Percentiles rank a stretch among this genome's conserved stretches.
Conservation (phyloP, 1,284 basidiomycete genomes). For the Irpex rosettiformis region DNA sequence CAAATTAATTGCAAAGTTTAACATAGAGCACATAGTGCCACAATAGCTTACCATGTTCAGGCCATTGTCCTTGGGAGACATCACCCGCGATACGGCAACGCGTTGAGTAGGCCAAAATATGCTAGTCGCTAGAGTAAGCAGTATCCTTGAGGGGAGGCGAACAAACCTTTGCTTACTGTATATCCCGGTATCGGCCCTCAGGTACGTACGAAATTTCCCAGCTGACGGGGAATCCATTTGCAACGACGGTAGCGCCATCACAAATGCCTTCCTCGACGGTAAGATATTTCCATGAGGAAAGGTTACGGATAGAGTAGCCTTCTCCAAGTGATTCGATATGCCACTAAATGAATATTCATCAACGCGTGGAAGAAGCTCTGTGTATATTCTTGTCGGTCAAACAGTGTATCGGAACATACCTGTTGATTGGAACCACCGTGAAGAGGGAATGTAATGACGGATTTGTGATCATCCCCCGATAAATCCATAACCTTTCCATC, state of each 20-base stretch:
- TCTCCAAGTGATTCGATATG: slow-evolving; percentile 34
- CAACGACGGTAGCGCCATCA: slow-evolving; percentile 29
- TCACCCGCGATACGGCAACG: neutral
- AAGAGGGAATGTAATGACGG: slow-evolving; percentile 45
- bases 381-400: neutral
- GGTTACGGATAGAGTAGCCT: slow-evolving; percentile 42
- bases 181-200: slow-evolving; percentile 6
- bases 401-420: slow-evolving; percentile 27
- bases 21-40: too few relatives aligned
- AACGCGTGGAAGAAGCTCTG: neutral
- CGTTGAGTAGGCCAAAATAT: neutral
- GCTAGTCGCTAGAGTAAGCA: neutral
- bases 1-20: neutral
- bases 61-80: neutral
- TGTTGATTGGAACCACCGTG: slow-evolving; percentile 47
- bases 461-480: slow-evolving; percentile 44
- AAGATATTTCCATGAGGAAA: slow-evolving; percentile 37
- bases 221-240: slow-evolving; percentile 30
- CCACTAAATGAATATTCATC: slow-evolving; percentile 37
- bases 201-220: slow-evolving; percentile 21
- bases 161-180: neutral
- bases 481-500: slow-evolving; percentile 52
- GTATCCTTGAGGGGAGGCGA: neutral
- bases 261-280: slow-evolving; percentile 34
- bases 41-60: neutral